phyloP scores from a whole-genome alignment of 352 stramenopile species.

The Globisporangium uncinulatum region DNA sequence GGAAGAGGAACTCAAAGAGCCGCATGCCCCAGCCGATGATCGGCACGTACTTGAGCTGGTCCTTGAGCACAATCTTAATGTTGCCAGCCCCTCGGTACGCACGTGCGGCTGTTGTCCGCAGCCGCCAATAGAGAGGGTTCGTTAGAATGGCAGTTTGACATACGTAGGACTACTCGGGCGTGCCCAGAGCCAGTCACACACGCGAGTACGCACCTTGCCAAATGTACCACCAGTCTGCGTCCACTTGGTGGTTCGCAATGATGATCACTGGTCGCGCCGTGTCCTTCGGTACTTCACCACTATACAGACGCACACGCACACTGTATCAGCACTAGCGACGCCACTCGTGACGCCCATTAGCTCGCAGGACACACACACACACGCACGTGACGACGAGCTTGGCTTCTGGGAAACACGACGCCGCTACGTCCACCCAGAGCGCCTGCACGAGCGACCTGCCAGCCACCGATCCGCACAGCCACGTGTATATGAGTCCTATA shows the following conservation, averaged over 20 bases:
- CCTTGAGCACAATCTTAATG: conserved; percentile 91
- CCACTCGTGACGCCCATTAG: no score
- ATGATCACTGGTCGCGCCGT: conserved; percentile 76
- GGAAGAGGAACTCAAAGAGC: conserved; percentile 89
- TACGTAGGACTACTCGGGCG: background rate
- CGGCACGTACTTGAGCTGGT: conserved; percentile 86
- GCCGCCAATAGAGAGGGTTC: no score
- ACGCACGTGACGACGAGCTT: conserved; percentile 78
- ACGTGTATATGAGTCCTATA: background rate
- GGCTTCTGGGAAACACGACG: conserved; percentile 79
- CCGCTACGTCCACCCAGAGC: conserved; percentile 85
- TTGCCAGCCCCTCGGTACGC: conserved; percentile 56
- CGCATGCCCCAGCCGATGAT: conserved; percentile 88
- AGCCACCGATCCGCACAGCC: background rate
- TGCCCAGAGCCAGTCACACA: background rate
- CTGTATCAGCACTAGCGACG: background rate
- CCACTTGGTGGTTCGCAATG: conserved; percentile 89
- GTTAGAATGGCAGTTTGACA: no score
- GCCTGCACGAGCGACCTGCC: conserved; percentile 52
- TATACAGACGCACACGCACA: conserved; percentile 6
- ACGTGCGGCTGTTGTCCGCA: conserved; percentile 35
- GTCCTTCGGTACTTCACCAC: conserved; percentile 73
- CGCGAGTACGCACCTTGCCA: conserved; percentile 48
- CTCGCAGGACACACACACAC: no score
- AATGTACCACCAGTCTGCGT: conserved; percentile 93